Evolutionary conservation across 73 alveolate species (phyloP), one percentile per base, ranked within the genome.

Genomic region (Stentor roeselii): DNA sequence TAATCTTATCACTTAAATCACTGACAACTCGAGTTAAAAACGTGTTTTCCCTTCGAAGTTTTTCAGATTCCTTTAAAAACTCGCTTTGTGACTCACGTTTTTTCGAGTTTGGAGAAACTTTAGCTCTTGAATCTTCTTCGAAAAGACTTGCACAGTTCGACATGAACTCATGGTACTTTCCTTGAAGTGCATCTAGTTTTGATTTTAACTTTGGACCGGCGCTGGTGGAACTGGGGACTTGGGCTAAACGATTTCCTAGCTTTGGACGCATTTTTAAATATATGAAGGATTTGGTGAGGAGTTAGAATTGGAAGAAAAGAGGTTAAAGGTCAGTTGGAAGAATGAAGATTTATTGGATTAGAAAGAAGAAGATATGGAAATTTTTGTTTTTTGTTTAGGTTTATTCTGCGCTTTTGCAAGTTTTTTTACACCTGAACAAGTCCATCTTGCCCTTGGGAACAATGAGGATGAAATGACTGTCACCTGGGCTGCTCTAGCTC

Each of bases 381-480:
- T n/a, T n/a, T n/a, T n/a, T n/a, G n/a, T n/a, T n/a, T n/a, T n/a
- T n/a, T n/a, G n/a, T n/a, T n/a, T n/a, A n/a, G n/a, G n/a, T n/a
- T n/a, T n/a, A n/a, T n/a, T n/a, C n/a, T n/a, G n/a, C n/a, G n/a
- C n/a, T n/a, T n/a, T n/a, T 50, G 67, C 67, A 11, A 11, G 27
- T 1, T 40, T 67, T 1, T 21, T 21, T 21, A 30, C 11, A 0
- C 80, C 80, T 27, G 80, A 67, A 21, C 80, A 67, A 67, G 37
- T 67, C 2, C 80, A 67, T 67, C 21, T 67, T 67, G n/a, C 80
- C 34, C 34, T 21, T 15, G 37, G 27, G 14, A 21, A 30, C n/a
- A n/a, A 67, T 30, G 80, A 67, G 41, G 27, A n/a, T 30, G 80
- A 34, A 67, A 67, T 67, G 80, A 67, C 15, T 27, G 37, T 67